A percentile compares a stretch with the other conserved stretches of the same genome.
Evolutionary conservation across 768 basidiomycete species (phyloP).

Genomic region (Infundibulicybe gibba): DNA sequence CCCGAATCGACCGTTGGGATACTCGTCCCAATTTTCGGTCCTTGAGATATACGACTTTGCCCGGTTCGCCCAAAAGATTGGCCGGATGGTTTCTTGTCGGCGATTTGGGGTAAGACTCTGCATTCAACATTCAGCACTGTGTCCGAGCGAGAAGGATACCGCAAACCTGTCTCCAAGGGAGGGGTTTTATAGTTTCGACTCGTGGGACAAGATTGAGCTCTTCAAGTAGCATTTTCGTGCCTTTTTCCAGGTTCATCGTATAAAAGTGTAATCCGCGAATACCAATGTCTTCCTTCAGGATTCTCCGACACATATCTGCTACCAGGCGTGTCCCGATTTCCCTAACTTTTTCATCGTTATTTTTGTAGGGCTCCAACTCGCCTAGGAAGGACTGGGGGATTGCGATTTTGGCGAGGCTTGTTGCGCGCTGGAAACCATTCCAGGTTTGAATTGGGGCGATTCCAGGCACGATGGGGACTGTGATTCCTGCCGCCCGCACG

Average conservation of each 20-base stretch:
- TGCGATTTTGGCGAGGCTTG: slow-evolving; percentile 69
- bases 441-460: slow-evolving; percentile 95
- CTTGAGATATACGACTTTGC: slow-evolving; percentile 93
- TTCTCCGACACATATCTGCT: slow-evolving; percentile 88
- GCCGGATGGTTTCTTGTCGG: slow-evolving; percentile 88
- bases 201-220: slow-evolving; percentile 87
- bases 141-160: too few relatives aligned
- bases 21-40: slow-evolving; percentile 99
- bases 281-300: slow-evolving; percentile 75
- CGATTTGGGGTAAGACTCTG: slow-evolving; percentile 91
- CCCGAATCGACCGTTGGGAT: slow-evolving; percentile 98
- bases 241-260: slow-evolving; percentile 96
- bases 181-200: slow-evolving; percentile 87
- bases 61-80: slow-evolving; percentile 99
- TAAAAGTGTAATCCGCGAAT: slow-evolving; percentile 94
- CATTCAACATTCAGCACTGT: too few relatives aligned
- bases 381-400: slow-evolving; percentile 79
- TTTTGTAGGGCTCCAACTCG: slow-evolving; percentile 81
- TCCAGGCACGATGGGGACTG: slow-evolving; percentile 88
- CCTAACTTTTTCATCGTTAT: slow-evolving; percentile 89
- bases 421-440: slow-evolving; percentile 89
- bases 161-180: slow-evolving; percentile 93
- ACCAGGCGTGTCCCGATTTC: slow-evolving; percentile 93
- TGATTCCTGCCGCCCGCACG: slow-evolving; percentile 82
- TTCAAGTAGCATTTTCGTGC: slow-evolving; percentile 91